Evolutionary conservation across 2,329 filamentous ascomycete species (phyloP), one percentile per base, ranked within the genome.

Genomic region (Aspergillus piperis): DNA sequence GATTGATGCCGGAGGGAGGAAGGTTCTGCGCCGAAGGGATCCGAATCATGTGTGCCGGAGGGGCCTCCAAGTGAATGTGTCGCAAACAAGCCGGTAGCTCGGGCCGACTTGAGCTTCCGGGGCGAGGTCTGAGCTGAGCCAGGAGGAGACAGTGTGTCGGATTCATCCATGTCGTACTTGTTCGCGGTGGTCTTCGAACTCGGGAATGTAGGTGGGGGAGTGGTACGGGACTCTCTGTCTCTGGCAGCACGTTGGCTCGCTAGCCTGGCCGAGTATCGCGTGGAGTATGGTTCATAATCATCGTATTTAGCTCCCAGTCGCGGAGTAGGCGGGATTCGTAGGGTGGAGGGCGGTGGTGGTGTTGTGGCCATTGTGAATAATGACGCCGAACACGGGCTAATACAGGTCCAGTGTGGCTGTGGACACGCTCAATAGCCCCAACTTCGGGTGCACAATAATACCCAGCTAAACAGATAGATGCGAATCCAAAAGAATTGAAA

Each of bases 261-360:
- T 62, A 79, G 51, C 64, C 79, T 74, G 41, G 75, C 69, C 15
- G 77, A 80, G 51, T 73, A 71, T 42, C 79, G 73, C 32, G 75
- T 75, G 8, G 74, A 67, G 66, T 78, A 76, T 21, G 75, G 76
- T 47, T 75, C 74, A 63, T 74, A 77, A 36, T 70, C 63, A 64
- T 81, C 77, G 65, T 81, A 79, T 59, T 72, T 73, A 59, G 78
- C 68, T 49, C 80, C 80, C 73, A 81, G 77, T 58, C 74, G 75
- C 53, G 80, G 80, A 60, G 79, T 79, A 44, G 72, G 70, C 48
- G 80, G 80, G 51, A 75, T 75, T n/a, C 75, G 69, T 57, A 78
- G 64, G 25, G 64, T 67, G 36, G 73, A 71, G 39, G 73, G 72
- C 38, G 75, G 72, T n/a, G 79, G 79, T 58, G 79, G 79, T 66